Evolutionary conservation across 2,329 filamentous ascomycete species (phyloP), one percentile per base, ranked within the genome.

Genomic region (Penicillium vulpinum): DNA sequence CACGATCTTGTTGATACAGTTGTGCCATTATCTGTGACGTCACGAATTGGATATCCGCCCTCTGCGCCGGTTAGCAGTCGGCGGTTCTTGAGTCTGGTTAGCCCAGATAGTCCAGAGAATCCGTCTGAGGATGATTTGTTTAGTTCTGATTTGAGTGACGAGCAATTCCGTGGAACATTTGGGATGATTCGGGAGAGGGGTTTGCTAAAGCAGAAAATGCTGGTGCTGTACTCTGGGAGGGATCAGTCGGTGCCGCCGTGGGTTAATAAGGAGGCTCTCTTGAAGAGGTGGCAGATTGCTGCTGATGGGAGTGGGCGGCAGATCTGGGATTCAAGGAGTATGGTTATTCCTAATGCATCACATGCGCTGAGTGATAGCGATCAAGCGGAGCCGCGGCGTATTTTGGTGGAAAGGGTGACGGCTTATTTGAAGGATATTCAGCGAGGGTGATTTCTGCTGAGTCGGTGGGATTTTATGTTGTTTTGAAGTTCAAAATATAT

Each of bases 81-180:
- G 29, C 72, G 86, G 24, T 87, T 84, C 70, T 67, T 87, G 18
- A 84, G 83, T 45, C 73, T 89, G 9, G 76, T 81, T 0, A 77
- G 75, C 46, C 77, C 77, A 1, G 72, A 72, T 43, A 81, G 79
- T 10, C 83, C 83, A 1, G 77, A 79, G 41, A 75, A 80, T 51
- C 79, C 85, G 2, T 89, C 87, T 4, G 88, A 90, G 56, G 92
- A 96, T 68, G 92, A 96, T 70, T 90, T 88, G 68, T 96, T 95
- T 76, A 91, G 88, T 10, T 87, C 85, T 2, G 89, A 93, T 67
- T 75, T 94, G 8, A 72, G 78, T 0, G 81, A 84, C 41, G 79
- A 82, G 22, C 77, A 79, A n/a, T 76, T 92, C 4, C 69, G 74
- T n/a, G 68, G 68, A 7, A 87, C 87, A 7, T 96, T 92, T 81